Evolutionary conservation across 106 monocot species (phyloP), one percentile per base, ranked within the genome.

Genomic region (Dioscorea alata): DNA sequence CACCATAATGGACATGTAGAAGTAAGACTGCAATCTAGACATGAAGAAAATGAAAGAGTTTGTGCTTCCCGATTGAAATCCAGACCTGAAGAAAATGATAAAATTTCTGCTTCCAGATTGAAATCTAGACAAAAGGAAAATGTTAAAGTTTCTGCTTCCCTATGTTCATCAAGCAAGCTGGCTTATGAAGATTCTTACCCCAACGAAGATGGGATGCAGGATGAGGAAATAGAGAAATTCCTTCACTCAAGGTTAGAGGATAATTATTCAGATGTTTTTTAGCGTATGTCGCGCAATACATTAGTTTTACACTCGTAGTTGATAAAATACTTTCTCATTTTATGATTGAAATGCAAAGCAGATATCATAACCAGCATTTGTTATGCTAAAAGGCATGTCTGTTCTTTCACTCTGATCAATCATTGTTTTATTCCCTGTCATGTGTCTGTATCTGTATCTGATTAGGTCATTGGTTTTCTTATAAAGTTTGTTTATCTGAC

Each of bases 141-240:
- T 22, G 32, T 18, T 18, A 74, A 9, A 70, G 63, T 6, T 52
- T 35, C 57, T 32, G 19, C 35, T 4, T 21, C 33, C 16, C 51
- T 48, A 33, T 54, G 57, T 52, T 85, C 84, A 60, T 73, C 85
- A 33, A 78, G 65, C 51, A 82, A 81, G 67, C 62, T 12, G 49
- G 53, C 14, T 48, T 31, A 12, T 48, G 71, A 63, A 42, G 67
- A 78, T 49, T 53, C 31, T 33, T 62, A 67, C 53, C 68, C 83
- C 4, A 69, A 61, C 33, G 82, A 85, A 17, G 69, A 84, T 70
- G 82, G 88, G 65, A 74, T 91, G 7, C 65, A 68, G 64, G 95
- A 96, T 59, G 88, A 91, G 25, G 91, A 96, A 56, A 72, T 96
- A 25, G 95, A 91, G 60, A 70, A 84, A 57, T 96, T 96, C 61